Base-by-base conservation (phyloP, 2,329 filamentous ascomycete species). In the Colletotrichum limetticola region DNA sequence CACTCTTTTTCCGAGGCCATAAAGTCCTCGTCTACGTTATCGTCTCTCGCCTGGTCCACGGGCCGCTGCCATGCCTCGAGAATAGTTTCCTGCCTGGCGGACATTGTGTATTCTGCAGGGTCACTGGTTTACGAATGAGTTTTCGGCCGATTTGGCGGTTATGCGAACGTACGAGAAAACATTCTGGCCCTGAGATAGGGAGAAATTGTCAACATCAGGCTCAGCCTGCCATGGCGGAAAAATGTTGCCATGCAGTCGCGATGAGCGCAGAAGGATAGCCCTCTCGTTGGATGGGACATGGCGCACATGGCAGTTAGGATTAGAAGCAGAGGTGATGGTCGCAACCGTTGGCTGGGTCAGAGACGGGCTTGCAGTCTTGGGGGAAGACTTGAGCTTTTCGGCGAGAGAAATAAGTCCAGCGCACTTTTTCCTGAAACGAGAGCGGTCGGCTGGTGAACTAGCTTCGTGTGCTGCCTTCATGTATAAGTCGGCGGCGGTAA, bases 41-140 rank as follows among this genome's bases (percentile, higher is more conserved):
- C 75, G 78, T 79, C 19, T 57, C 70, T 68, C 7, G 93, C 84
- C 26, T 95, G 86, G 69, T 97, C 91, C 19, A 80, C 78, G 1
- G 95, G 94, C 46, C 95, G 90, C 80, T 92, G 93, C 97, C 97
- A 99, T 53, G 91, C 92, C 63, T 90, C 89, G 78, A 98, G 95
- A n/a, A 94, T 92, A 46, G 91, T 87, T 42, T 86, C 85, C 79
- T 99, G 97, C 56, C 89, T 87, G 7, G 88, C 79, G 0, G 97
- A 98, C 52, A 99, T 87, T 28, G 91, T 88, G 64, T 97, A 90
- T 12, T 90, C 86, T 1, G 90, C 87, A 26, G 88, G 79, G 77
- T 98, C 96, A 69, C 93, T 95, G 78, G 4, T 56, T 62, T 58
- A 35, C 42, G 58, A 59, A 67, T 59, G 12, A 67, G 42, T 68